A percentile compares a stretch with the other conserved stretches of the same genome.
Conservation (phyloP, 2,329 filamentous ascomycete genomes). For the Diaporthe ilicicola region DNA sequence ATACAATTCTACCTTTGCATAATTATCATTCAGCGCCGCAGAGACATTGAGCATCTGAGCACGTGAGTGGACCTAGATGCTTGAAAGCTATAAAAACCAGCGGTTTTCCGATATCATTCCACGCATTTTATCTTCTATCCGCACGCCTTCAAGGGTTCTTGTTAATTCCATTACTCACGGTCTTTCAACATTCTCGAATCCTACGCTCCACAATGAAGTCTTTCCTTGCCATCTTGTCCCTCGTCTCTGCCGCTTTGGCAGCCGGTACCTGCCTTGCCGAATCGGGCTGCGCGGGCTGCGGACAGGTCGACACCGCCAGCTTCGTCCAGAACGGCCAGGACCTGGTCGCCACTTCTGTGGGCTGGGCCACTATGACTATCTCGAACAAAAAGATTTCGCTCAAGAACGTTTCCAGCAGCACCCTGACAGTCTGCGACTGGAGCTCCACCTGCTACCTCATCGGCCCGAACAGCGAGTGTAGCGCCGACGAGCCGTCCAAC, state of each 20-base stretch:
- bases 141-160: too few species aligned
- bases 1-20: background rate
- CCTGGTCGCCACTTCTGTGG: background rate
- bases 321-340: background rate
- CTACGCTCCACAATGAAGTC: background rate
- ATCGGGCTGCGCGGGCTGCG: constrained; percentile 7
- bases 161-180: background rate
- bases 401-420: constrained; percentile 6
- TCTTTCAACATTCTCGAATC: background rate
- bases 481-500: background rate
- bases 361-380: constrained; percentile 5
- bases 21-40: background rate
- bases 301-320: background rate
- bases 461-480: background rate
- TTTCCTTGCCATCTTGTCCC: background rate
- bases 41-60: background rate
- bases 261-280: background rate
- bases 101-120: background rate
- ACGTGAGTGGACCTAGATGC: background rate
- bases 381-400: background rate
- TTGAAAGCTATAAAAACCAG: background rate
- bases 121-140: background rate
- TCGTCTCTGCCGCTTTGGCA: background rate
- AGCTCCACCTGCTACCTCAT: background rate
- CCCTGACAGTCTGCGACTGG: background rate